Conservation (phyloP, 352 stramenopile species). For the Pythium inflatum region DNA sequence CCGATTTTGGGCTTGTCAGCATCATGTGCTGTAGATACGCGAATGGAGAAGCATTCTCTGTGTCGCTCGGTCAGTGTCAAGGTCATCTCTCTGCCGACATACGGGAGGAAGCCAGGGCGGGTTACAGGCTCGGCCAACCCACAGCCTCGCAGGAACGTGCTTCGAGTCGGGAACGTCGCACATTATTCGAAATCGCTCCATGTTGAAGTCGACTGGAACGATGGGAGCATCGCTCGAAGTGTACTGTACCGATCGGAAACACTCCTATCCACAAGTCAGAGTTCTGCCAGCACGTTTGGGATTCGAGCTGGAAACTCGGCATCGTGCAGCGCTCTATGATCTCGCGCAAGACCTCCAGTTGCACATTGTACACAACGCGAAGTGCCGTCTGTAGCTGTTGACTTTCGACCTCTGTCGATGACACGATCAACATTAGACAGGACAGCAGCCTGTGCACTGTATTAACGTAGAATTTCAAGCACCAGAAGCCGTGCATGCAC, state of each 20-base stretch:
- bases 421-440: no score
- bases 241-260: constrained; percentile 5
- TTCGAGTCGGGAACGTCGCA: constrained; percentile 29
- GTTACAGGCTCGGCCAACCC: constrained; percentile 15
- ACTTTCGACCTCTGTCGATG: no score
- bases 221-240: neutral
- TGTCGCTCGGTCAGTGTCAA: neutral
- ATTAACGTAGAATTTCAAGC: no score
- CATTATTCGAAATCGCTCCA: neutral
- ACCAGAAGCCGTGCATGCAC: no score
- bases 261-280: no score
- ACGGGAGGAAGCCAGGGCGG: neutral
- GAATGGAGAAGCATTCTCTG: neutral
- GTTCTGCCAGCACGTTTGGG: no score
- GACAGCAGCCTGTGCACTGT: no score
- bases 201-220: constrained; percentile 27
- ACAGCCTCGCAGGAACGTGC: constrained; percentile 24
- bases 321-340: neutral
- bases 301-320: no score
- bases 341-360: no score
- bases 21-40: neutral
- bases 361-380: no score
- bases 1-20: no score
- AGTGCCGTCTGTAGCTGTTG: no score
- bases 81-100: neutral